Percentiles rank a stretch among this genome's conserved stretches.
phyloP scores from a whole-genome alignment of 106 monocot species.

The Allium sativum region DNA sequence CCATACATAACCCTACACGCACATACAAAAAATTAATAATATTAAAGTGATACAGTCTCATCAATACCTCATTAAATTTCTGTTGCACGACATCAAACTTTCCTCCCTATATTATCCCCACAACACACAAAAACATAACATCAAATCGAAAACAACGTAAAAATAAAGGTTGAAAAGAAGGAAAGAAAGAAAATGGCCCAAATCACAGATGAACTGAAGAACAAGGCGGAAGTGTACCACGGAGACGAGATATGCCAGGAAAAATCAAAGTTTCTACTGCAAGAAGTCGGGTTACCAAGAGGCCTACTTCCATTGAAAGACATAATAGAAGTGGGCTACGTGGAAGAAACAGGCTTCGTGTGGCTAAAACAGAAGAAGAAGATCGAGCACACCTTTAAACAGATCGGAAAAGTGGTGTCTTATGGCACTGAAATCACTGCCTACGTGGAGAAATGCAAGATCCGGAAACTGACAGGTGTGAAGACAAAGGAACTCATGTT shows the following conservation, averaged over 20 bases:
- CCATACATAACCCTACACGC: neutral
- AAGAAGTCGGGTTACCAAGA: conserved; percentile 25
- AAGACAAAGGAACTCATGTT: conserved; percentile 37
- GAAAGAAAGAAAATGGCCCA: conserved; percentile 1
- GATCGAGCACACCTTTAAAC: conserved; percentile 32
- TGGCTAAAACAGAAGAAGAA: conserved; percentile 42
- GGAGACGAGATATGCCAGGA: conserved; percentile 34
- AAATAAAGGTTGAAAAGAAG: neutral
- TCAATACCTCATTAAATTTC: neutral
- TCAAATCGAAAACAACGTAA: neutral
- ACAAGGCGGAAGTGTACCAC: conserved; percentile 19
- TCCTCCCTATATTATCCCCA: neutral
- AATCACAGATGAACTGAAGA: conserved; percentile 21
- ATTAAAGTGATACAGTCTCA: no score
- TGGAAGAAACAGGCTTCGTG: conserved; percentile 32
- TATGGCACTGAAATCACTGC: conserved; percentile 37
- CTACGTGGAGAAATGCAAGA: conserved; percentile 35
- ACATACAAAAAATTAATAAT: neutral
- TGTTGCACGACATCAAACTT: neutral
- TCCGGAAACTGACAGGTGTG: conserved; percentile 39
- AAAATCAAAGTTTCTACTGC: conserved; percentile 30
- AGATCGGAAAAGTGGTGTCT: conserved; percentile 21
- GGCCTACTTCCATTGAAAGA: conserved; percentile 50
- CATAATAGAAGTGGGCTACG: conserved; percentile 33
- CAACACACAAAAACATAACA: neutral